Percentiles rank a stretch among this genome's conserved stretches.
These are phyloP conservation scores for Rhizopogon salebrosus DNA, from an alignment of 768 basidiomycete genomes.

Conservation along the genomic window DNA sequence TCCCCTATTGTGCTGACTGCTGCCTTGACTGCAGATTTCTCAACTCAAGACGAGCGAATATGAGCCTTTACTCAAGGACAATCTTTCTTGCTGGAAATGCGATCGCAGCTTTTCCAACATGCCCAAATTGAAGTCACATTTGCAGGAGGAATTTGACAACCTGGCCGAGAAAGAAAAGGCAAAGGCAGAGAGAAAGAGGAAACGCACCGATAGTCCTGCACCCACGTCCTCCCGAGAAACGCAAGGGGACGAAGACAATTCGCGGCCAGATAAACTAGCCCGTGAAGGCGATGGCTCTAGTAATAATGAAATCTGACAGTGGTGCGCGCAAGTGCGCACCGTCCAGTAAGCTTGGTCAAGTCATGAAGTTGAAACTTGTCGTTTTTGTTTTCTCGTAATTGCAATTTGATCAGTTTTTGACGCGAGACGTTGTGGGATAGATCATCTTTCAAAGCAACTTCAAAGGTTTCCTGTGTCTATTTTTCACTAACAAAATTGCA, in stretches of 20 bases:
- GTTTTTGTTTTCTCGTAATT: not conserved
- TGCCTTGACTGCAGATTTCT: constrained; percentile 39
- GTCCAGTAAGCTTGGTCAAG: not conserved
- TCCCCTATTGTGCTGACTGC: not conserved
- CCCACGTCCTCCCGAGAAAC: not conserved
- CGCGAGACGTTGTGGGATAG: not conserved
- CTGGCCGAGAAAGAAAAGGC: constrained; percentile 37
- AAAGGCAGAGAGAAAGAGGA: constrained; percentile 37
- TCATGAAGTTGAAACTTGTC: not conserved
- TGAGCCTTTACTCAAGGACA: constrained; percentile 63
- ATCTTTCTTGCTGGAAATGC: constrained; percentile 70
- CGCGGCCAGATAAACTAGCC: not conserved
- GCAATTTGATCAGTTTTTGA: not conserved
- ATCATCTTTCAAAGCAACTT: not conserved
- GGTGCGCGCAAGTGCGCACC: not conserved
- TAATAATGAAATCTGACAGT: no score
- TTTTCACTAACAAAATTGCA: not conserved
- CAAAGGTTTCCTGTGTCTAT: no score
- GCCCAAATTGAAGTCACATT: constrained; percentile 67
- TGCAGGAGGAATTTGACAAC: constrained; percentile 68
- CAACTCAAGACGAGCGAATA: constrained; percentile 47
- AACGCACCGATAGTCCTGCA: constrained; percentile 20
- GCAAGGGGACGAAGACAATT: not conserved
- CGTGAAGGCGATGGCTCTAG: not conserved
- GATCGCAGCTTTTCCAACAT: constrained; percentile 60